A percentile compares a stretch with the other conserved stretches of the same genome.
phyloP scores from a whole-genome alignment of 2,329 filamentous ascomycete species.

The Exophiala calicioides region DNA sequence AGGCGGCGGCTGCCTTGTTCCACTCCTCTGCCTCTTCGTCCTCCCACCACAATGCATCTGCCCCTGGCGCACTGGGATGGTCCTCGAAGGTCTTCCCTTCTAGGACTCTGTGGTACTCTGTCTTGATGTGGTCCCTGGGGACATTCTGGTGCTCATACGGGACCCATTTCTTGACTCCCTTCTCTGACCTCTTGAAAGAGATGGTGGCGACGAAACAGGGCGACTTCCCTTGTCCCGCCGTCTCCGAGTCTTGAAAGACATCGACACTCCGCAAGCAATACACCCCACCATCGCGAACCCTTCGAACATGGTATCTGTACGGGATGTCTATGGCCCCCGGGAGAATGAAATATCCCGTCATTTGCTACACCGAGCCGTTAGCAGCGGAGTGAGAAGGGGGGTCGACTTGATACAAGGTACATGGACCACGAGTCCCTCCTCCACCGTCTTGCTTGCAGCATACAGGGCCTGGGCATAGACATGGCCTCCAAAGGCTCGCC shows the following conservation, averaged over 20 bases:
- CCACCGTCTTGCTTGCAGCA: slow-evolving; percentile 57
- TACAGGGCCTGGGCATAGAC: slow-evolving; percentile 60
- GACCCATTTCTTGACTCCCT: slow-evolving; percentile 14
- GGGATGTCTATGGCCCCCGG: slow-evolving; percentile 49
- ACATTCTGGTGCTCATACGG: slow-evolving; percentile 26
- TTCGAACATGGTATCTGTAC: slow-evolving; percentile 54
- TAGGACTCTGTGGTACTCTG: slow-evolving; percentile 36
- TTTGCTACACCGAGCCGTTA: slow-evolving; percentile 46
- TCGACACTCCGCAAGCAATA: slow-evolving; percentile 56
- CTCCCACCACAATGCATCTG: slow-evolving; percentile 42
- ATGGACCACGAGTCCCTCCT: slow-evolving; percentile 53
- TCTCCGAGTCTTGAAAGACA: slow-evolving; percentile 48
- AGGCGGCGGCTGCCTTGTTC: slow-evolving; percentile 34
- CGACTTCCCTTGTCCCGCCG: slow-evolving; percentile 7
- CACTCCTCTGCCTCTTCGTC: slow-evolving; percentile 33
- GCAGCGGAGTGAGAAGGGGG: neutral
- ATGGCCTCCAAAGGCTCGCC: slow-evolving; percentile 54
- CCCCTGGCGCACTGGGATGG: slow-evolving; percentile 37
- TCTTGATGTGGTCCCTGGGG: slow-evolving; percentile 32
- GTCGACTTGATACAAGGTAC: slow-evolving; percentile 36
- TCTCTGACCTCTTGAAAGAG: slow-evolving; percentile 29
- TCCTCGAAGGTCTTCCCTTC: slow-evolving; percentile 37
- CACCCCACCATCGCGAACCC: slow-evolving; percentile 53
- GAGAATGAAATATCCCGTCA: slow-evolving; percentile 56
- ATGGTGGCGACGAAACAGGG: slow-evolving; percentile 26